Conservation (phyloP, 78 protist genomes). For the Planoprotostelium fungivorum region DNA sequence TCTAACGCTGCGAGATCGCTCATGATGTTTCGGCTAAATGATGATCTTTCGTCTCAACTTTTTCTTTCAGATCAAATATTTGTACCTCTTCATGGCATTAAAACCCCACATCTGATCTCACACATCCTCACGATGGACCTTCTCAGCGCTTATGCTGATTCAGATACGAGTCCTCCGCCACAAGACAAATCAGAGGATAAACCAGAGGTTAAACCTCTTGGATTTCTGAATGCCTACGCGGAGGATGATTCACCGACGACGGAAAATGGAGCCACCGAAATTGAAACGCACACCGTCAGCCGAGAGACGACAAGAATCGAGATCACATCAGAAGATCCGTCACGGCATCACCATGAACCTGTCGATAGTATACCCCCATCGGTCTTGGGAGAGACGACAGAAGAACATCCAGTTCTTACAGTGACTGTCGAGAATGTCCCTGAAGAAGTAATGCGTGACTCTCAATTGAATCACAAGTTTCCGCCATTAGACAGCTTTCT, state of each 20-base stretch:
- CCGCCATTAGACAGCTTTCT: not conserved
- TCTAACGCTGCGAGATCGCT: no score
- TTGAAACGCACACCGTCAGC: not conserved
- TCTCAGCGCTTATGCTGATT: not conserved
- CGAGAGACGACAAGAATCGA: not conserved
- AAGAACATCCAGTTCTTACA: not conserved
- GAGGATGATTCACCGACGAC: not conserved
- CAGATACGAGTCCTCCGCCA: not conserved
- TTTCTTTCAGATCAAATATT: no score
- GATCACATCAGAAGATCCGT: not conserved
- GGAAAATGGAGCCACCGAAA: no score
- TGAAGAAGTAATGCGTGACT: not conserved
- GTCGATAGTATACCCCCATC: not conserved
- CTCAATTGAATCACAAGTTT: not conserved
- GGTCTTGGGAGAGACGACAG: not conserved
- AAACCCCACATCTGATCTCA: no score
- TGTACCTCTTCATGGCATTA: no score
- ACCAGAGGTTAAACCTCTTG: not conserved
- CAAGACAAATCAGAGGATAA: not conserved
- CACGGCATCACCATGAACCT: not conserved
- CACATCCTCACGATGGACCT: no score
- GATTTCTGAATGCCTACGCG: not conserved
- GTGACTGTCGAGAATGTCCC: not conserved
- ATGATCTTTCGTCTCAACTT: no score
- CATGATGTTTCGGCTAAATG: no score